Percentiles rank a stretch among this genome's conserved stretches.
These are phyloP conservation scores for Suhomyces pyralidae DNA, from an alignment of 805 yeast genomes.

Conservation along the genomic window DNA sequence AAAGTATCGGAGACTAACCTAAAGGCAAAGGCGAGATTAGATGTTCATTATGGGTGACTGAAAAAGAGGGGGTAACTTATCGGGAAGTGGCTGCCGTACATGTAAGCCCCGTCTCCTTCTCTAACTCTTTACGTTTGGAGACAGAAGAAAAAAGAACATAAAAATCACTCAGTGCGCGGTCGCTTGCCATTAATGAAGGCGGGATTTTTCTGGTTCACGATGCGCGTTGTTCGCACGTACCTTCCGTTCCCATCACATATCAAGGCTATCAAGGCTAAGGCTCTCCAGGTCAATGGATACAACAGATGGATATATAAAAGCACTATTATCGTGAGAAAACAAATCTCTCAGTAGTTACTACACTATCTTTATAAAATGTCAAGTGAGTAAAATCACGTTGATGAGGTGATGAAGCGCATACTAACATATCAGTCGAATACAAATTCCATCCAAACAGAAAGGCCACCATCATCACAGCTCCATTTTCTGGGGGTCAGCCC, in stretches of 20 bases:
- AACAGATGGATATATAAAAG: neutral
- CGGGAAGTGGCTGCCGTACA: neutral
- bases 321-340: neutral
- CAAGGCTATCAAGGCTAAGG: neutral
- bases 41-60: neutral
- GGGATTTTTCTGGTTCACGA: neutral
- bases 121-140: slow-evolving; percentile 1
- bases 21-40: neutral
- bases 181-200: neutral
- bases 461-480: slow-evolving; percentile 78
- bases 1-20: neutral
- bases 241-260: neutral
- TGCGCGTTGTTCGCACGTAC: neutral
- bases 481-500: slow-evolving; percentile 95
- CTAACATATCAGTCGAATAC: slow-evolving; percentile 36
- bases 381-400: no score
- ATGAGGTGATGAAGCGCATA: no score
- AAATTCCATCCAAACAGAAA: slow-evolving; percentile 53
- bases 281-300: neutral
- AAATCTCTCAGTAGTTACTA: neutral
- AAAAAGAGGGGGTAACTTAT: neutral
- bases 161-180: neutral
- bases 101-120: neutral
- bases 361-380: slow-evolving; percentile 4
- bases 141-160: neutral